Evolutionary conservation across 2,329 filamentous ascomycete species (phyloP), one percentile per base, ranked within the genome.

Genomic region (Arthroderma uncinatum): DNA sequence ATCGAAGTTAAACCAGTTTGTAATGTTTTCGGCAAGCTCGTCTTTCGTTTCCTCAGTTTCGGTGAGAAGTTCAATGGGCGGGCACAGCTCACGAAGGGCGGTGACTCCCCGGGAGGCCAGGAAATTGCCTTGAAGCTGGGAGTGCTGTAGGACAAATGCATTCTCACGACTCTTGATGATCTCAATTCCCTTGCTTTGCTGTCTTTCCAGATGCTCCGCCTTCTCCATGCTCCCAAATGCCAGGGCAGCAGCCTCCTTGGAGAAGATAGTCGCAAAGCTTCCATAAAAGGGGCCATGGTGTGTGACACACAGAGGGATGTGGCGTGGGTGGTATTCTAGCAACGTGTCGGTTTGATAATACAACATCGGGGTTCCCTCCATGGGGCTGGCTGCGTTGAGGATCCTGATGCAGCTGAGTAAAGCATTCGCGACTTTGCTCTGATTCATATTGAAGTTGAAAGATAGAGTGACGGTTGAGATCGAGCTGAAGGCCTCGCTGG

Each of bases 111-210:
- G 33, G 4, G 47, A 50, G 8, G 47, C 25, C 7, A 50, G 47
- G 25, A 16, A 50, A 19, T 50, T 33, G 12, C 47, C 47, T 19
- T 50, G 47, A 7, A 50, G 28, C 47, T 50, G 25, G 5, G 47
- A 50, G 25, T 50, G 47, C 25, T 50, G 47, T 4, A 50, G 47
- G 47, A 50, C 47, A 9, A 30, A 50, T 50, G 47, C 47, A 33
- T 50, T 30, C 7, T 50, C 25, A 6, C 28, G 12, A 25, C 25
- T 19, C 12, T 33, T 30, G 28, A 50, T 30, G 8, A 30, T 30
- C 28, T 50, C 47, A 10, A 50, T 50, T 33, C 47, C 47, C 47
- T 50, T 50, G 14, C 28, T n/a, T 33, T 50, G 47, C 28, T 50
- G 47, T n/a, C 47, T 7, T 16, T 50, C 47, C 6, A 50, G 14